Conservation (phyloP, 371 early-diverging fungal genomes). For the Syncephalis plumigaleata region DNA sequence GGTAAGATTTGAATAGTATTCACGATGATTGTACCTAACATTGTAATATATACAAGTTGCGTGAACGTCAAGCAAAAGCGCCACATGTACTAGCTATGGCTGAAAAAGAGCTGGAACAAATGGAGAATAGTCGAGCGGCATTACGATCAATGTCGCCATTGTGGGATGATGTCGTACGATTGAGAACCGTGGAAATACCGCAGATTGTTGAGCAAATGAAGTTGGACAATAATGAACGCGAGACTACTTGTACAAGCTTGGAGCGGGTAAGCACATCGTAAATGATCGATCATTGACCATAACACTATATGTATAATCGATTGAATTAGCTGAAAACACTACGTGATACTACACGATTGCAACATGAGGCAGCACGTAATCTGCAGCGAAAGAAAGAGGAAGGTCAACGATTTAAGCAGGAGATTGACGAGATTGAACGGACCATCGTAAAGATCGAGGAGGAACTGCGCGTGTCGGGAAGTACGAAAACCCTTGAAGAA, state of each 20-base stretch:
- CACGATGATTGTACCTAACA: too few species aligned
- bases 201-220: not conserved
- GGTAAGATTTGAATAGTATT: too few species aligned
- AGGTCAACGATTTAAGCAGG: conserved; percentile 16
- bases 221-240: not conserved
- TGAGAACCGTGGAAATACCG: conserved; percentile 6
- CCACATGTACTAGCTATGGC: conserved; percentile 22
- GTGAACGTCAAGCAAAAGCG: conserved; percentile 15
- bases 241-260: too few species aligned
- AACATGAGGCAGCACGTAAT: conserved; percentile 6
- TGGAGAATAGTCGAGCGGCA: conserved; percentile 14
- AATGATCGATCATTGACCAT: not conserved
- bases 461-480: conserved; percentile 37
- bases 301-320: too few species aligned
- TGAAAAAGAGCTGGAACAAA: conserved; percentile 14
- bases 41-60: too few species aligned
- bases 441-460: conserved; percentile 29
- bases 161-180: conserved; percentile 20
- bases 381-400: conserved; percentile 14
- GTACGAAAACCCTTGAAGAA: conserved; percentile 41
- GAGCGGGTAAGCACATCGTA: not conserved
- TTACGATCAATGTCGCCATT: conserved; percentile 20
- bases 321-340: too few species aligned
- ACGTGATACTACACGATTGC: not conserved
- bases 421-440: conserved; percentile 12